Base-by-base conservation (phyloP, 106 monocot genomes). In the Cymbidium sinense region DNA sequence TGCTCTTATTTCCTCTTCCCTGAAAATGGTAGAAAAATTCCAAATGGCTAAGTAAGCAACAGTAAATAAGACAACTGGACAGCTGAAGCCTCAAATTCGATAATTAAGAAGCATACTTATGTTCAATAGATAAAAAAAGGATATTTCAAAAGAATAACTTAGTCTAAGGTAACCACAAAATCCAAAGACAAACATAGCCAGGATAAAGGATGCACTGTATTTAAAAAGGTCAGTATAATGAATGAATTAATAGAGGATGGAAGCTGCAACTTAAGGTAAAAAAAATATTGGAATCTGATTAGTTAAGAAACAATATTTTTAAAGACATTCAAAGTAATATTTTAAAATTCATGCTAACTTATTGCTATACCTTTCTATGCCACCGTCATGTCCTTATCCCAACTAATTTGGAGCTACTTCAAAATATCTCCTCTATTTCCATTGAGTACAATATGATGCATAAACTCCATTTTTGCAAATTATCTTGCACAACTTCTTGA, bases 1-100 rank as follows among this genome's bases (percentile, higher is more conserved):
- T 96, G 76, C 96, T 96, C 75, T 94, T 96, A 76, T 94, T 94
- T 47, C 96, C 96, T 72, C 81, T 88, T 21, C 96, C 96, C 96
- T 96, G 81, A 30, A 88, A 25, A 83, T 34, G 69, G 20, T 19
- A 71, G 35, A 36, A 67, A 54, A 39, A 1, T 36, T 71, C 23
- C 1, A 71, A 28, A 30, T 67, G 71, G 39, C 6, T 17, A 34
- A 31, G 11, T 34, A 17, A 69, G 34, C 33, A 69, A 69, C 34
- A 34, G 33, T 34, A 69, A 69, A 11, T 17, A 33, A 69, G 34
- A 69, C 17, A 69, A 69, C 3, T 34, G 18, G 17, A 29, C 15
- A 1, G 10, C 69, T 69, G 17, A 69, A 17, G 69, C 61, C 23
- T 25, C 61, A 17, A 31, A 67, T 7, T 67, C 1, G 33, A 67